phyloP scores from a whole-genome alignment of 2,329 filamentous ascomycete genomes.

The Fusarium nygamai region DNA sequence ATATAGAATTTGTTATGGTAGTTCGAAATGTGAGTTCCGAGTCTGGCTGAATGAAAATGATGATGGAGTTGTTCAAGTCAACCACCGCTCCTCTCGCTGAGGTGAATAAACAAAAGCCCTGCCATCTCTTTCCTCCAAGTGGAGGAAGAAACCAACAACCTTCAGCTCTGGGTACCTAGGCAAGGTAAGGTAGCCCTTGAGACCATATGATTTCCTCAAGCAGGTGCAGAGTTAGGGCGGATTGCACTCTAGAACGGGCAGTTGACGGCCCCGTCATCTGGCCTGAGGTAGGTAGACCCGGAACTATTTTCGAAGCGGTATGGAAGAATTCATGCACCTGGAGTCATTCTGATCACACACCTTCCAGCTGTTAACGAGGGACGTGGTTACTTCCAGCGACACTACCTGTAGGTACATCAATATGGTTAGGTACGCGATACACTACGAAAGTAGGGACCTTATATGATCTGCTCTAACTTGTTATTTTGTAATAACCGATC shows the following conservation, averaged over 20 bases:
- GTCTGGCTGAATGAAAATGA: background rate
- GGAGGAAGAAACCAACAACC: background rate
- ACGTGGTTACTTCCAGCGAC: too few relatives aligned
- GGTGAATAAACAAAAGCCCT: background rate
- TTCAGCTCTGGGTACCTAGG: background rate
- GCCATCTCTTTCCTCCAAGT: background rate
- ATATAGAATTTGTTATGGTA: background rate
- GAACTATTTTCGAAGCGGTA: background rate
- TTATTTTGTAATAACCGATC: background rate
- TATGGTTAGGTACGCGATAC: background rate
- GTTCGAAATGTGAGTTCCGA: background rate
- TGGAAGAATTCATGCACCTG: background rate
- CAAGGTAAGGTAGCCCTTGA: background rate
- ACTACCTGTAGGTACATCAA: background rate
- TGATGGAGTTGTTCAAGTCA: background rate
- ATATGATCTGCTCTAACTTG: background rate
- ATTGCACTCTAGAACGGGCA: background rate
- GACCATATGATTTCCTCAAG: background rate
- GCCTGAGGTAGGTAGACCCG: background rate
- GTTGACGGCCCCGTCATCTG: background rate
- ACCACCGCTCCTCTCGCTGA: background rate
- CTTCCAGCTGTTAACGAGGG: background rate
- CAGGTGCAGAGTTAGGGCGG: background rate
- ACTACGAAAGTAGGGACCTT: background rate
- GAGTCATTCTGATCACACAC: background rate